Evolutionary conservation across 768 basidiomycete genomes (phyloP).

Genomic region (Coprinopsis strossmayeri): DNA sequence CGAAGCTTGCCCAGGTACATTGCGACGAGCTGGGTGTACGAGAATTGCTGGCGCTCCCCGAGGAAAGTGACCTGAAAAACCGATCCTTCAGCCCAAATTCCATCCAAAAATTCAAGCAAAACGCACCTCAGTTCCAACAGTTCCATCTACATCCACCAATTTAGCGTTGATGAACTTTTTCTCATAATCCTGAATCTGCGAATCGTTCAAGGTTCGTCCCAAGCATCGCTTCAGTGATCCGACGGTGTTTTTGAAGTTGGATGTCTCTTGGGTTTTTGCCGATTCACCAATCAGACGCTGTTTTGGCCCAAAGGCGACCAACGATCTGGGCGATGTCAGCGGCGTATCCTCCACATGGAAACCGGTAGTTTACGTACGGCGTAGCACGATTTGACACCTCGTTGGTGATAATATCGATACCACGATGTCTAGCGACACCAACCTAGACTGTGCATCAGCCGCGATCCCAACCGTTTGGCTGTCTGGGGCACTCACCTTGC

Average conservation of each 20-base stretch:
- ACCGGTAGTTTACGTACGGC: conserved; percentile 54
- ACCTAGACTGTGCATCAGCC: conserved; percentile 46
- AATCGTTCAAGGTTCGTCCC: conserved; percentile 73
- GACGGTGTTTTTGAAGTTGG: conserved; percentile 97
- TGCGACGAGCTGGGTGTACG: conserved; percentile 86
- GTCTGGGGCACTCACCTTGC: conserved; percentile 54
- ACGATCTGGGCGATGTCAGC: conserved; percentile 50
- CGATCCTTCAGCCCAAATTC: conserved; percentile 8
- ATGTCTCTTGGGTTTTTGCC: conserved; percentile 96
- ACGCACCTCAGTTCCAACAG: conserved; percentile 81
- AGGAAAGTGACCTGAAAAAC: conserved; percentile 73
- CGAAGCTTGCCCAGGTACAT: conserved; percentile 89
- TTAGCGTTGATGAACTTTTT: conserved; percentile 87
- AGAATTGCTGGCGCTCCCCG: conserved; percentile 73
- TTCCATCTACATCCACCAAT: conserved; percentile 78
- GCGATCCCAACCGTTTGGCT: conserved; percentile 4
- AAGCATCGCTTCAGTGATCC: conserved; percentile 89
- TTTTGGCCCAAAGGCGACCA: conserved; percentile 90
- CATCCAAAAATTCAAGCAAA: background rate
- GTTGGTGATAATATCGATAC: conserved; percentile 98
- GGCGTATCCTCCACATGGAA: background rate
- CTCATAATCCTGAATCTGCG: conserved; percentile 79
- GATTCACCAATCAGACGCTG: conserved; percentile 90
- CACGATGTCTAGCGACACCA: conserved; percentile 90
- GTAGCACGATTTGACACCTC: conserved; percentile 97